A percentile compares a stretch with the other conserved stretches of the same genome.
phyloP scores from a whole-genome alignment of 495 filamentous ascomycete genomes.

The Trichoderma asperelloides region DNA sequence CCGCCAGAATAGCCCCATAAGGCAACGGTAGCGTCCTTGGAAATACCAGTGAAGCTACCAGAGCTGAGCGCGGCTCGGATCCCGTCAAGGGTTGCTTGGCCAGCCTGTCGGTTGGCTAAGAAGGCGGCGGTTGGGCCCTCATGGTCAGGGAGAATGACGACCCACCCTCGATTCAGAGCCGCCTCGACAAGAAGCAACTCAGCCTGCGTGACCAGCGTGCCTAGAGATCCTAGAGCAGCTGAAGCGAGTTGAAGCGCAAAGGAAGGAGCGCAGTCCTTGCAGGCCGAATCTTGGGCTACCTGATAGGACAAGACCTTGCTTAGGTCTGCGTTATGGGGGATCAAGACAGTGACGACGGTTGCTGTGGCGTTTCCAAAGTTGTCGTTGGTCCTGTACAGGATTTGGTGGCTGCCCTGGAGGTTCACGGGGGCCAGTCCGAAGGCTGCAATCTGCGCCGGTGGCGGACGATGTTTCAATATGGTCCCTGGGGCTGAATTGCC shows the following conservation, averaged over 20 bases:
- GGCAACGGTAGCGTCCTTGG: conserved; percentile 15
- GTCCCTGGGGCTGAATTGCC: not conserved
- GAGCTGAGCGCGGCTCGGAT: conserved; percentile 28
- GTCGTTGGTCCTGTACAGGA: not conserved
- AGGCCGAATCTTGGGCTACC: not conserved
- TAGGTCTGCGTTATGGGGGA: not conserved
- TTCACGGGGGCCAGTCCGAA: not conserved
- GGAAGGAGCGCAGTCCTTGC: not conserved
- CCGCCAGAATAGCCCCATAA: conserved; percentile 46
- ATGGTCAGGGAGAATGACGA: conserved; percentile 33
- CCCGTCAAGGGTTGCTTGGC: conserved; percentile 32
- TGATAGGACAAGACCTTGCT: not conserved
- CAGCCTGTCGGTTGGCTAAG: conserved; percentile 23
- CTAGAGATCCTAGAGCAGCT: not conserved
- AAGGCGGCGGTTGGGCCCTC: conserved; percentile 28
- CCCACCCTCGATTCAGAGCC: conserved; percentile 28
- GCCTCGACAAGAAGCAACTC: conserved; percentile 17
- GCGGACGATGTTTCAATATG: not conserved
- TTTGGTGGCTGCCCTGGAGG: not conserved
- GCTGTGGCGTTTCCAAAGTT: not conserved
- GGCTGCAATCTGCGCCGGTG: not conserved
- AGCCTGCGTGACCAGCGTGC: not conserved
- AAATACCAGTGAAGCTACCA: not conserved
- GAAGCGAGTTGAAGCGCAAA: not conserved
- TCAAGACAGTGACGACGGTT: not conserved